Base-by-base conservation (phyloP, 2,329 filamentous ascomycete species). In the Neobulgaria alba region DNA sequence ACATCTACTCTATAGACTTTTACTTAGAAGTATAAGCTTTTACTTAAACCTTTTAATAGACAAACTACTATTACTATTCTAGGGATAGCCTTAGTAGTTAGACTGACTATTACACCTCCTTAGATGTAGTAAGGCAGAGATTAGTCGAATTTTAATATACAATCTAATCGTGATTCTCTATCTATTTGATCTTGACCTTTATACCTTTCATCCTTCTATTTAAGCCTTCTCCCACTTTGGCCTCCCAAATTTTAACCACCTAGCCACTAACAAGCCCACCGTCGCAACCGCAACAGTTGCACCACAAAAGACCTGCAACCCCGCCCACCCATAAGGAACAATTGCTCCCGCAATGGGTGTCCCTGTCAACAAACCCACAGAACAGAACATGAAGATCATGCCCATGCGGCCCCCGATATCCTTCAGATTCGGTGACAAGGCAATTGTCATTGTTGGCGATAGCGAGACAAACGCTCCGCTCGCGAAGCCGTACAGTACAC, bases 381-480 rank as follows among this genome's bases (percentile, higher is more conserved):
- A 31, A 14, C 29, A 19, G 10, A 42, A 33, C 4, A 35, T 19
- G 17, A 50, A 40, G 7, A 14, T 16, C 40, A 46, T 46, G 14
- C 48, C 46, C 19, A 48, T 32, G 19, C 42, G 38, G 26, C 31
- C 34, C 4, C 48, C 48, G 8, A 50, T 29, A 7, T 37, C 15
- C 9, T 19, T 19, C 26, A 39, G 17, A 33, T 46, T 21, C 15
- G 47, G 42, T 2, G 43, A 31, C 17, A 50, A 32, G n/a, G 18
- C 18, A 10, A 43, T 39, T 12, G 30, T 66, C 10, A 83, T 63
- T 0, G 79, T 71, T 0, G 82, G 78, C 0, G 67, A 67, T 14
- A 86, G 63, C 0, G 74, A 74, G 26, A 83, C 73, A 51, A 79
- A 82, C 2, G 75, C 74, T 10, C 82, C 83, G 0, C 75, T 79